Conservation (phyloP, 78 protist species). For the Planoprotostelium fungivorum region DNA sequence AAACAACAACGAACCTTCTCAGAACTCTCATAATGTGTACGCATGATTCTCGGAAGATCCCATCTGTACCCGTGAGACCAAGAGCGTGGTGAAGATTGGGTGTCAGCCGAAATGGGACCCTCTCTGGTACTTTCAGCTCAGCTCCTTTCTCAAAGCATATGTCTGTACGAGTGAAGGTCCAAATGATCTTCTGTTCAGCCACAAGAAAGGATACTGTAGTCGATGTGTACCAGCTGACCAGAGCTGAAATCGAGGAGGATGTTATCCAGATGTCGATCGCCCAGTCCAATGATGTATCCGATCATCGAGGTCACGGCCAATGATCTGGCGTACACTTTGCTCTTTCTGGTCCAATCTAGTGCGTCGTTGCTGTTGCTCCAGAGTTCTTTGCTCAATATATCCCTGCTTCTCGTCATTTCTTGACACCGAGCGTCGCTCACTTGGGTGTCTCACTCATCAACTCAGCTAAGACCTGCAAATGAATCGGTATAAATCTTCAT, state of each 20-base stretch:
- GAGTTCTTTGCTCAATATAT: slow-evolving; percentile 13
- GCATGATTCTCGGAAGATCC: slow-evolving; percentile 42
- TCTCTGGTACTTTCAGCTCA: slow-evolving; percentile 72
- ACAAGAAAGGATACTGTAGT: slow-evolving; percentile 43
- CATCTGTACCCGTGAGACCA: slow-evolving; percentile 70
- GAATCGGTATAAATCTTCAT: neutral
- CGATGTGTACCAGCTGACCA: slow-evolving; percentile 83
- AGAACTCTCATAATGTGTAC: slow-evolving; percentile 23
- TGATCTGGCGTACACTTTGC: slow-evolving; percentile 51
- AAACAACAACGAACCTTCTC: slow-evolving; percentile 9
- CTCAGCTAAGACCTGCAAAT: slow-evolving; percentile 35
- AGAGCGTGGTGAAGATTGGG: slow-evolving; percentile 59
- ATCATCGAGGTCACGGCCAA: slow-evolving; percentile 79
- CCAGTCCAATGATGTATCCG: slow-evolving; percentile 82
- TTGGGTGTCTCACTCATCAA: slow-evolving; percentile 65
- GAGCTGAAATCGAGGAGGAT: slow-evolving; percentile 70
- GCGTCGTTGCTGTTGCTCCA: slow-evolving; percentile 59
- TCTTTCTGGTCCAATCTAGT: slow-evolving; percentile 50
- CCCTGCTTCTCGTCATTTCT: neutral
- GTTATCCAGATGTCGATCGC: slow-evolving; percentile 86
- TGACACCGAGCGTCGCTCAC: slow-evolving; percentile 21
- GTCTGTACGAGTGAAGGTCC: slow-evolving; percentile 16
- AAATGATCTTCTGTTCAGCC: neutral
- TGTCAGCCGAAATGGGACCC: slow-evolving; percentile 87
- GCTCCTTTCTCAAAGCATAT: slow-evolving; percentile 82